Base-by-base conservation (phyloP, 108 stramenopile genomes). In the Cyclotella atomus region DNA sequence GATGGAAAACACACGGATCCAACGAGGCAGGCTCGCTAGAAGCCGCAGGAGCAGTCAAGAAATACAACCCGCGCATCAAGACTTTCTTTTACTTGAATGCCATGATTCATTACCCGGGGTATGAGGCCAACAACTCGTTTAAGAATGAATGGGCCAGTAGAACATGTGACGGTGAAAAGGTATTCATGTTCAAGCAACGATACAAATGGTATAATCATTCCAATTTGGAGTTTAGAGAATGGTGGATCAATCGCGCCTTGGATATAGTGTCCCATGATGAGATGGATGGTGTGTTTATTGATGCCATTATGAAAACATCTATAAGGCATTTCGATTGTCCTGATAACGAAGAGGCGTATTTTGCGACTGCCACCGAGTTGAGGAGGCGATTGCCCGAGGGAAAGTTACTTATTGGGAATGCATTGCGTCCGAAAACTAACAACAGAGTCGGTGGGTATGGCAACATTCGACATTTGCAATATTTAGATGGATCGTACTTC, bases 251-350 rank as follows among this genome's bases (percentile, higher is more conserved):
- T 25, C 71, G 79, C 9, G 79, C 70, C 0, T 34, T 80, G 3
- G 72, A 73, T 12, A 80, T 80, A 62, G 23, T 69, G 33, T 59
- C 59, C 2, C 52, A 73, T 38, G 55, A 73, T 1, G 62, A 73
- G 36, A 80, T 80, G 17, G 79, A 80, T 29, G 79, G 79, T 28
- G 41, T 80, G 25, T 80, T 80, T 34, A 73, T 80, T n/a, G 79
- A 80, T 43, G 79, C 55, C 19, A 73, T 80, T 7, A 19, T 19
- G 47, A 73, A 73, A 59, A 66, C 66, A 10, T 12, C 44, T 3
- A 24, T 35, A 27, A 19, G 21, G n/a, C 38, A 32, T 17, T 27
- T 34, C 24, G 28, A 9, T 21, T 30, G 34, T 23, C 38, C 59
- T 1, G 68, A 59, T 47, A 55, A 73, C 32, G 79, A 30, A 1